Base-by-base conservation (phyloP, 2,329 filamentous ascomycete species). In the Dendryphion nanum region DNA sequence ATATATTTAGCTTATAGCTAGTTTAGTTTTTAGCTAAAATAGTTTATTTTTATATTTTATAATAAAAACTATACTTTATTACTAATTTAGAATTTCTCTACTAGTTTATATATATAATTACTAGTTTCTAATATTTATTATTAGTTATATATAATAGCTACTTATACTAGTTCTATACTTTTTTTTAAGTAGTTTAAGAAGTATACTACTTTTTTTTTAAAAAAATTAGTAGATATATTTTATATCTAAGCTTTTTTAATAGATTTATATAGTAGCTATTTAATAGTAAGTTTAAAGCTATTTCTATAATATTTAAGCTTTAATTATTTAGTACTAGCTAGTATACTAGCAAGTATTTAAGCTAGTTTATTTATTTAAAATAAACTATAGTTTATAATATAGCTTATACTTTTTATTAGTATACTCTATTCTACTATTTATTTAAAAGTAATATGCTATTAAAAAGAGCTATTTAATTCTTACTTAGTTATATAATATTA, bases 1-100 rank as follows among this genome's bases (percentile, higher is more conserved):
- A 18, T 35, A 37, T 40, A 40, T 16, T 31, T 30, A 17, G 16
- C 13, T 18, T 36, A 40, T 40, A 40, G 38, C 38, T 40, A 40
- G 24, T 40, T 24, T 18, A 40, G 26, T 17, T 40, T 40, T 13
- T 40, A 30, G 26, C 38, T 40, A 14, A 23, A 13, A 4, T 40
- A 37, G 33, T 37, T 37, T 21, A 18, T 40, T 32, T 40, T 40
- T 18, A 40, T 36, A 36, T 40, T 40, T n/a, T 24, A 16, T 35
- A 40, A 12, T 8, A n/a, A 37, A 18, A 40, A 40, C 38, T 40
- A 40, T 21, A 40, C 18, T 15, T 23, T 30, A 31, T 36, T 32
- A 18, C 33, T 31, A 20, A 36, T 17, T 23, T 40, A 16, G 33
- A 36, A 36, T 8, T 30, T 15, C 15, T 40, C 20, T 35, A 37